Evolutionary conservation across 805 yeast species (phyloP).

Genomic region (Scheffersomyces spartinae): DNA sequence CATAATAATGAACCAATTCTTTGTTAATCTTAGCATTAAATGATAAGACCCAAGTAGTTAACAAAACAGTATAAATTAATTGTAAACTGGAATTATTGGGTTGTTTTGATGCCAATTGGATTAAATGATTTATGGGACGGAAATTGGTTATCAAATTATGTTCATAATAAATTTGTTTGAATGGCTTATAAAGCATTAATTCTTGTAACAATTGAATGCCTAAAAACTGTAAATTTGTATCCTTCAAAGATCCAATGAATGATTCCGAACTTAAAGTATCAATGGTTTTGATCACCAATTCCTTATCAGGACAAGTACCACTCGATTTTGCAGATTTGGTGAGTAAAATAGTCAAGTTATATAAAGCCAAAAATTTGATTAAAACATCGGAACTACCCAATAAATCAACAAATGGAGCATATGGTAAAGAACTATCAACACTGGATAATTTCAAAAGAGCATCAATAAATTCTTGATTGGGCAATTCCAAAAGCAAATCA

Average conservation of each 20-base stretch:
- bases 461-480: slow-evolving; percentile 19
- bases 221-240: slow-evolving; percentile 44
- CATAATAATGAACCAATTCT: slow-evolving; percentile 39
- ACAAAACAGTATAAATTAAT: slow-evolving; percentile 67
- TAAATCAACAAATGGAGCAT: slow-evolving; percentile 38
- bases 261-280: slow-evolving; percentile 19
- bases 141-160: slow-evolving; percentile 22
- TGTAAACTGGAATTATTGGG: slow-evolving; percentile 49
- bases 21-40: slow-evolving; percentile 48
- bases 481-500: slow-evolving; percentile 37
- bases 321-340: slow-evolving; percentile 10
- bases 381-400: slow-evolving; percentile 46
- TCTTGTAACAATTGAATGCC: slow-evolving; percentile 53
- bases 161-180: slow-evolving; percentile 37
- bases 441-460: slow-evolving; percentile 31
- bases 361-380: slow-evolving; percentile 42
- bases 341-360: slow-evolving; percentile 41
- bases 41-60: slow-evolving; percentile 77
- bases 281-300: slow-evolving; percentile 26
- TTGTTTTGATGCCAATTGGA: slow-evolving; percentile 17
- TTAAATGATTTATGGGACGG: slow-evolving; percentile 18
- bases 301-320: slow-evolving; percentile 21
- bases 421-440: slow-evolving; percentile 38
- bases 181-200: slow-evolving; percentile 41
- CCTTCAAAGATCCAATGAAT: slow-evolving; percentile 19